phyloP scores from a whole-genome alignment of 257 asterid genomes.

The Avicennia marina region DNA sequence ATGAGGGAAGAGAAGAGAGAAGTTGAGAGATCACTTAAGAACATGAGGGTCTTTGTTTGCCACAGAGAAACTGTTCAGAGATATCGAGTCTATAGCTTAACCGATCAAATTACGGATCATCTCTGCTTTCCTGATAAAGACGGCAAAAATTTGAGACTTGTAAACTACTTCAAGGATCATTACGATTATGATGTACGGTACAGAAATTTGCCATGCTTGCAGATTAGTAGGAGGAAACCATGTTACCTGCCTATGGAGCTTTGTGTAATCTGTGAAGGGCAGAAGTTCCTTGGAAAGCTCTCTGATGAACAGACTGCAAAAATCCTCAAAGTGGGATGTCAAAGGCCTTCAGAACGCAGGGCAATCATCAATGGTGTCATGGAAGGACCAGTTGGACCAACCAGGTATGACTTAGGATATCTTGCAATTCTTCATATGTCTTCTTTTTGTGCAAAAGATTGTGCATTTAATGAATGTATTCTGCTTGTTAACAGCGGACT shows the following conservation, averaged over 20 bases:
- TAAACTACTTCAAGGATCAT: conserved; percentile 76
- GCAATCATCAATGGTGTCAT: conserved; percentile 63
- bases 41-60: conserved; percentile 79
- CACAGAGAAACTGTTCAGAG: conserved; percentile 85
- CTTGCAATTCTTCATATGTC: too few species aligned
- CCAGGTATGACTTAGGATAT: conserved; percentile 59
- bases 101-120: conserved; percentile 58
- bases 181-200: conserved; percentile 67
- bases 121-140: conserved; percentile 78
- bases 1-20: conserved; percentile 55
- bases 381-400: conserved; percentile 90
- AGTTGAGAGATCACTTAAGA: conserved; percentile 71
- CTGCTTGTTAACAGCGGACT: conserved; percentile 45
- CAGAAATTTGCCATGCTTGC: conserved; percentile 81
- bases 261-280: conserved; percentile 95
- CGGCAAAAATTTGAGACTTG: conserved; percentile 50
- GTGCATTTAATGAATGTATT: background rate
- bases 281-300: conserved; percentile 90
- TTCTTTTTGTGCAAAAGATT: background rate
- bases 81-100: conserved; percentile 66
- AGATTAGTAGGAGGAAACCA: conserved; percentile 79
- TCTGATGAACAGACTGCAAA: conserved; percentile 90
- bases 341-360: conserved; percentile 68
- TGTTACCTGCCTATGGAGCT: conserved; percentile 97
- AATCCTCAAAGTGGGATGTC: conserved; percentile 85